Evolutionary conservation across 805 yeast genomes (phyloP).

Genomic region (Saccharomycopsis sp.): DNA sequence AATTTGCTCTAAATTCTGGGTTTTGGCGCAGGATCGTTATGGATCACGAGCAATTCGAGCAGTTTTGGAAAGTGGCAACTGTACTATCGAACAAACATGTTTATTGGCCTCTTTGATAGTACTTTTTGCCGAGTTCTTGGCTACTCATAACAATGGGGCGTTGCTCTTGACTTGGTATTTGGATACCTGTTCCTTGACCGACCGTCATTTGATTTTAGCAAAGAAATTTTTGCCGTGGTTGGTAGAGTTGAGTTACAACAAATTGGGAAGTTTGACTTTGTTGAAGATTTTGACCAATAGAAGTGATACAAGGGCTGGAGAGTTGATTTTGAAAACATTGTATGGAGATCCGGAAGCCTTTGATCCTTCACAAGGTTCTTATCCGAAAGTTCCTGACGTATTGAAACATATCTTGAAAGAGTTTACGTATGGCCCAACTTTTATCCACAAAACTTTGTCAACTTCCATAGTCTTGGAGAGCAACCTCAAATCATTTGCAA

Average conservation of each 20-base stretch:
- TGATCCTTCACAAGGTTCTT: constrained; percentile 13
- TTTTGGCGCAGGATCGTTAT: constrained; percentile 78
- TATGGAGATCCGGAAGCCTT: constrained; percentile 43
- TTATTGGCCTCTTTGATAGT: constrained; percentile 72
- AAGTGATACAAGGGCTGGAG: constrained; percentile 52
- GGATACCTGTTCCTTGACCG: constrained; percentile 66
- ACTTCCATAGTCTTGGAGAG: constrained; percentile 54
- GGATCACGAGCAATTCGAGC: constrained; percentile 95
- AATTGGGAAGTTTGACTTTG: constrained; percentile 75
- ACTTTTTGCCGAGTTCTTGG: constrained; percentile 67
- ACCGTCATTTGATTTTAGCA: constrained; percentile 58
- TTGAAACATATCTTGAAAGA: constrained; percentile 60
- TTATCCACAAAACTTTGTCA: constrained; percentile 70
- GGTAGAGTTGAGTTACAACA: constrained; percentile 61
- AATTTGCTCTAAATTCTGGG: constrained; percentile 66
- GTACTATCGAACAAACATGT: constrained; percentile 57
- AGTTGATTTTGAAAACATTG: constrained; percentile 51
- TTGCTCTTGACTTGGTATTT: constrained; percentile 87
- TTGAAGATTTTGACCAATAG: constrained; percentile 69
- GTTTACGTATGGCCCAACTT: constrained; percentile 60
- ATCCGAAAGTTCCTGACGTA: constrained; percentile 28
- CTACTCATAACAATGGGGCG: constrained; percentile 80
- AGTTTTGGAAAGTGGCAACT: constrained; percentile 71
- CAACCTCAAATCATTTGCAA: constrained; percentile 47
- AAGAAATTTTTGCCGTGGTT: constrained; percentile 53